Conservation (phyloP, 1,284 basidiomycete species). For the Sphaerobolus stellatus region DNA sequence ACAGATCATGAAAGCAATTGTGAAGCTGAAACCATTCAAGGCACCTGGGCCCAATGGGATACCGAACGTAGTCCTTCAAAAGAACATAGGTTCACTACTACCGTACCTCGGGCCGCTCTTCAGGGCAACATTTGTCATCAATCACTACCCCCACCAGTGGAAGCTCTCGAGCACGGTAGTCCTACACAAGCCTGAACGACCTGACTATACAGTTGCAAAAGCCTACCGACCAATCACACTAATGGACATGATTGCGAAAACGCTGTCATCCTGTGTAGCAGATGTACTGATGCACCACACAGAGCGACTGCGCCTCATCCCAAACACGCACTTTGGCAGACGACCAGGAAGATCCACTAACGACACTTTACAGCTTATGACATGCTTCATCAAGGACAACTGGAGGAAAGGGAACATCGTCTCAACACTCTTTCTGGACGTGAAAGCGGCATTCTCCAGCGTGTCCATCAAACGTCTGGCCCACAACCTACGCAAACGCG, state of each 20-base stretch:
- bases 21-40: neutral
- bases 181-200: constrained; percentile 14
- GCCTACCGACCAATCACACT: constrained; percentile 17
- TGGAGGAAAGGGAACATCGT: constrained; percentile 5
- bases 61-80: neutral
- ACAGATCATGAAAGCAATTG: neutral
- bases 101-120: neutral
- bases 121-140: neutral
- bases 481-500: constrained; percentile 3
- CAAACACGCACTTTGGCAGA: constrained; percentile 11
- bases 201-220: constrained; percentile 12
- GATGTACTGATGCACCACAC: neutral
- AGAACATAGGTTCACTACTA: neutral
- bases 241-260: constrained; percentile 14
- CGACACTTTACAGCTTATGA: constrained; percentile 12
- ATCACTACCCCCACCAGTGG: neutral
- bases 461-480: neutral
- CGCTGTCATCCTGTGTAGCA: constrained; percentile 12
- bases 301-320: constrained; percentile 1
- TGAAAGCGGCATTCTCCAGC: constrained; percentile 10
- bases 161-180: constrained; percentile 4
- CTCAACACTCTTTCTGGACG: constrained; percentile 8
- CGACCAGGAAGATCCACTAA: constrained; percentile 10
- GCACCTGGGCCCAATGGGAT: neutral
- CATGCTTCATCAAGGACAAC: neutral